Base-by-base conservation (phyloP, 345 rosid genomes). In the Brassica rapa region DNA sequence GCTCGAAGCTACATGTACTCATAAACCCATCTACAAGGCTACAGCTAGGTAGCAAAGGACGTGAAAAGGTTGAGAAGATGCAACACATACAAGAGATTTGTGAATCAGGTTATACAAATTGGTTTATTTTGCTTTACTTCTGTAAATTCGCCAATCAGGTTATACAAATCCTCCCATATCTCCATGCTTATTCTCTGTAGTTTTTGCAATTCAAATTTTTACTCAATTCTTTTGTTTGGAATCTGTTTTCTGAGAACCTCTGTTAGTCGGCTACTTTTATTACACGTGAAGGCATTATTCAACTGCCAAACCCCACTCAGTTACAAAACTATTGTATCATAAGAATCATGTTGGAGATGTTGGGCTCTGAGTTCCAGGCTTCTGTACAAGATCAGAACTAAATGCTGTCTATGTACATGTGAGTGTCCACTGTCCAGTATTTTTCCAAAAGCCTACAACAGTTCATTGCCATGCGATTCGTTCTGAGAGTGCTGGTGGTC, bases 31-130 rank as follows among this genome's bases (percentile, higher is more conserved):
- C 86, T 0, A 80, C 72, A 14, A 88, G 96, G 83, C 72, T 77
- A 73, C 81, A 77, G 41, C 89, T 91, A 90, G 97, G 95, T 82
- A 83, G 55, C 74, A 69, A 87, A 74, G 98, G 97, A 79, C 88
- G 92, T 63, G 86, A 85, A 77, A 91, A 79, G 76, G 91, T 87
- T 5, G 86, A 86, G 70, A 85, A 69, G 73, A 76, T 85, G 93
- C 88, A 88, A 94, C 67, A 91, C 88, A 92, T 94, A 89, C 89
- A 89, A 83, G 85, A 92, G 85, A 82, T 86, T 92, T 72, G 92
- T 87, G 21, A 85, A 85, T 77, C 30, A 27, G 30, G 30, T 12
- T 46, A 30, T 59, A 72, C 62, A 32, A 57, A 57, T 32, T 19
- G 21, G 8, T 64, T 66, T 57, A 1, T 15, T 57, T 37, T 59